Percentiles rank a stretch among this genome's conserved stretches.
These are phyloP conservation scores for Camelina sativa DNA, from an alignment of 345 rosid species.

Conservation along the genomic window DNA sequence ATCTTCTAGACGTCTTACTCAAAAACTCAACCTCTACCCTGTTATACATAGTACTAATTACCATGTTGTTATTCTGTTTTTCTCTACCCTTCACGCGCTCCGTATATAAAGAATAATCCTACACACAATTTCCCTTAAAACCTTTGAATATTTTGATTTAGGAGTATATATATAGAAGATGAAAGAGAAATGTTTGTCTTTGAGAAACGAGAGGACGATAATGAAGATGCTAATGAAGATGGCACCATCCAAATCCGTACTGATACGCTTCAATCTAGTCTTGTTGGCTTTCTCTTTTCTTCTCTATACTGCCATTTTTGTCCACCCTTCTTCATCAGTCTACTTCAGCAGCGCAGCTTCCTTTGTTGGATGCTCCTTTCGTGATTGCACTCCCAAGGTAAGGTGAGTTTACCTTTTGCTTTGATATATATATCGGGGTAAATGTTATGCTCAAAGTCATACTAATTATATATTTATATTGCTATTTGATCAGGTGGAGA, in stretches of 20 bases:
- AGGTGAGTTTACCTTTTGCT: constrained; percentile 63
- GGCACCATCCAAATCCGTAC: constrained; percentile 63
- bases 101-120: constrained; percentile 22
- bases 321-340: constrained; percentile 69
- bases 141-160: constrained; percentile 26
- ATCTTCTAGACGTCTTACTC: constrained; percentile 48
- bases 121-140: constrained; percentile 17
- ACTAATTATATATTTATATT: neutral
- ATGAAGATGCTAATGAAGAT: constrained; percentile 48
- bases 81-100: constrained; percentile 6
- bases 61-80: constrained; percentile 12
- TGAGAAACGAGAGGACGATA: constrained; percentile 43
- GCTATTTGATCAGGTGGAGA: constrained; percentile 50
- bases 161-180: constrained; percentile 38
- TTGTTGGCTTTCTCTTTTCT: constrained; percentile 70
- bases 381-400: constrained; percentile 89
- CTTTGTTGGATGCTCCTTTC: constrained; percentile 72
- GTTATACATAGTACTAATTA: neutral
- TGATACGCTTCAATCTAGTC: constrained; percentile 66
- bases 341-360: constrained; percentile 68
- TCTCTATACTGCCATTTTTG: constrained; percentile 57
- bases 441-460: neutral
- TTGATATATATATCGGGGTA: neutral
- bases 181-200: constrained; percentile 48
- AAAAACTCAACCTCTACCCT: constrained; percentile 42